Base-by-base conservation (phyloP, 331 rosid genomes). In the Acacia concinna region DNA sequence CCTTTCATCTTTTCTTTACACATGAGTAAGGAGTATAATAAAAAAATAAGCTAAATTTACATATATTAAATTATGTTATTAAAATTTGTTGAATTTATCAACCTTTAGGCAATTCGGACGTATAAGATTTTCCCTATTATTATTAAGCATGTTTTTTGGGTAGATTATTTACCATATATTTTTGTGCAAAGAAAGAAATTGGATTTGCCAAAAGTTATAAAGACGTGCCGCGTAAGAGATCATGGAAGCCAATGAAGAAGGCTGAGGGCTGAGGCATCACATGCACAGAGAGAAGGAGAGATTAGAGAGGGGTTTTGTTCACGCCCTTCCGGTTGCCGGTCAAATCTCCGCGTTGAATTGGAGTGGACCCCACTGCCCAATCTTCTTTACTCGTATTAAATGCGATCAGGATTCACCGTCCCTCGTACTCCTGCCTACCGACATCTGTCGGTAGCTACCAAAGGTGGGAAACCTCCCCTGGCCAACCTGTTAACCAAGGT, bases 401-500 rank as follows among this genome's bases (percentile, higher is more conserved):
- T 82, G 88, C 84, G 0, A 23, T 34, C 91, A 82, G 73, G 51
- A 38, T 38, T 43, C 74, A 41, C 56, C 35, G 37, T 68, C 14
- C 14, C 38, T 0, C 83, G 85, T 85, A 85, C 91, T 84, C 60
- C 4, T 13, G n/a, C 3, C 4, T 18, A 92, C 93, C 73, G 97
- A 41, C 97, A 85, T 18, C 34, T 87, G 92, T 71, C 96, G 74
- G 97, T 93, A 80, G 43, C 10, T 9, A 8, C 52, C 59, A 2
- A 2, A 69, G 90, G 97, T 90, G 91, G 91, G 97, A 92, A 86
- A 88, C 84, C 87, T 65, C 82, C 23, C 69, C 27, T 0, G 49
- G 81, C 86, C 93, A 78, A 92, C 88, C 97, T 91, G 94, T 90
- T 90, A 83, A 84, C 97, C 96, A 91, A 88, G 90, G 62, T 82